These are phyloP conservation scores for Hyphodiscus sp. DNA, from an alignment of 2,329 filamentous ascomycete species.

Conservation along the genomic window DNA sequence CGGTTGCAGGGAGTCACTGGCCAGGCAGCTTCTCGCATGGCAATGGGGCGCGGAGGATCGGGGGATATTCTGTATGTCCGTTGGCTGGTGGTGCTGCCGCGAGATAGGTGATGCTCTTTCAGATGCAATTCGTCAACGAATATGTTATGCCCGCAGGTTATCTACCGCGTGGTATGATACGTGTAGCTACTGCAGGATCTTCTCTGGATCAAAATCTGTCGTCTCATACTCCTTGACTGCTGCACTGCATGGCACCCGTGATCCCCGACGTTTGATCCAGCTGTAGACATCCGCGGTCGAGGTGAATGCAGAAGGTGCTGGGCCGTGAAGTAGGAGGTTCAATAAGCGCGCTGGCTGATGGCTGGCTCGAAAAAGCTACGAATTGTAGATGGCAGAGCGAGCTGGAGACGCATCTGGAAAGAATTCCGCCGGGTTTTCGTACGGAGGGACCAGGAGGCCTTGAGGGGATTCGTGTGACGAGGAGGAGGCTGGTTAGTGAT, in stretches of 20 bases:
- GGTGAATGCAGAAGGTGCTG: constrained; percentile 3
- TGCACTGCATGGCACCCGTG: constrained; percentile 23
- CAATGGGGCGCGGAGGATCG: constrained; percentile 2
- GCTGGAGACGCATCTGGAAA: constrained; percentile 3
- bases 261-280: constrained; percentile 12
- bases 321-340: background rate
- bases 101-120: background rate
- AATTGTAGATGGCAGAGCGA: background rate
- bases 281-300: constrained; percentile 18
- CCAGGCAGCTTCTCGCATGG: constrained; percentile 17
- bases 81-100: background rate
- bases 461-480: background rate
- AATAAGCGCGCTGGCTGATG: background rate
- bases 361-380: background rate
- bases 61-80: background rate
- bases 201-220: constrained; percentile 10
- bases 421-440: constrained; percentile 5
- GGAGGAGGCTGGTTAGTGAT: background rate
- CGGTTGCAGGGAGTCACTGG: constrained; percentile 8
- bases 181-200: constrained; percentile 1
- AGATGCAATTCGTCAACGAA: background rate
- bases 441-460: background rate
- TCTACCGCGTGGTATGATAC: constrained; percentile 6
- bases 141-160: constrained; percentile 1
- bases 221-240: constrained; percentile 13